Conservation (phyloP, 2,329 filamentous ascomycete species). For the Aspergillus thermomutatus region DNA sequence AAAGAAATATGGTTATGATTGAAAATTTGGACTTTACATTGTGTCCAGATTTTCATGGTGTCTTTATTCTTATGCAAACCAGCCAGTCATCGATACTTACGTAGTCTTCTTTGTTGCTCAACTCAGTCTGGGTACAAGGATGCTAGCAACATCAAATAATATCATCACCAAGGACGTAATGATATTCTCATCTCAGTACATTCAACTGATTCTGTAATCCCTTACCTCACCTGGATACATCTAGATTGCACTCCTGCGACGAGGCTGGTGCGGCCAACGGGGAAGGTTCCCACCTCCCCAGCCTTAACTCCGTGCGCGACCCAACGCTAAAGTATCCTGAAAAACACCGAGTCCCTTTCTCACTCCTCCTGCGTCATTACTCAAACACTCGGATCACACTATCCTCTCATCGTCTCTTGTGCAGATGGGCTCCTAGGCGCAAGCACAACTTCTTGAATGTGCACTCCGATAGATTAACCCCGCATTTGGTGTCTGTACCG, state of each 20-base stretch:
- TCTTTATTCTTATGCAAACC: neutral
- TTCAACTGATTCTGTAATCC: neutral
- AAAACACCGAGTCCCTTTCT: neutral
- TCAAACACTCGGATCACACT: neutral
- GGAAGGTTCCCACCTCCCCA: neutral
- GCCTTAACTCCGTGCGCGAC: neutral
- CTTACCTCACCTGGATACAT: neutral
- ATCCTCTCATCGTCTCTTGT: neutral
- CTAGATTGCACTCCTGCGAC: neutral
- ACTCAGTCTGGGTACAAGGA: neutral
- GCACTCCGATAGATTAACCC: conserved; percentile 1
- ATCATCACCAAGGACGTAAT: neutral
- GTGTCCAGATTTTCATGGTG: neutral
- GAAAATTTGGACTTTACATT: neutral
- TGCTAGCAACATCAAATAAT: neutral
- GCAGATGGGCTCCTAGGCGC: neutral
- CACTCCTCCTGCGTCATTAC: neutral
- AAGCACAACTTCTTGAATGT: neutral
- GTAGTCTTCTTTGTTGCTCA: neutral
- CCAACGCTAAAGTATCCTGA: neutral
- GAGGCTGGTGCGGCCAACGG: neutral
- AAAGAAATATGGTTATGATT: neutral
- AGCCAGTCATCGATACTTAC: neutral
- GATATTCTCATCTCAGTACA: neutral
- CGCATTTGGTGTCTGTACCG: neutral